Base-by-base conservation (phyloP, 192 early-diverging fungal species). In the Linnemannia elongata region DNA sequence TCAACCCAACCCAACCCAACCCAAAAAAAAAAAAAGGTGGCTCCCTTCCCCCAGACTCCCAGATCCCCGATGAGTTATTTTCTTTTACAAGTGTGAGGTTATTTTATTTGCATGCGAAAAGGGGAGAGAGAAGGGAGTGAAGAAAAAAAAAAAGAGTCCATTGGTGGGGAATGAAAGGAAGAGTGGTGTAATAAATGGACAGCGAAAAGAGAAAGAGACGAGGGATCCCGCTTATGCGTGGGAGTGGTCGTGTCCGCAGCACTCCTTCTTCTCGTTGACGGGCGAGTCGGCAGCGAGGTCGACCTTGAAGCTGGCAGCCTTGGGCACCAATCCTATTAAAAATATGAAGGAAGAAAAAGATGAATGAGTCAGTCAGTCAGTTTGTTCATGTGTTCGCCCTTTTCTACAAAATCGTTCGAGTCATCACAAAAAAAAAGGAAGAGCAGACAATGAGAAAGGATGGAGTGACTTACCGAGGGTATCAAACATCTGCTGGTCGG, bases 401-500 rank as follows among this genome's bases (percentile, higher is more conserved):
- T 22, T 71, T 10, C 24, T 12, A 22, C 3, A 41, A 15, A 15
- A 41, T 36, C 38, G 60, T 35, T 66, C 60, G 60, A 63, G 60
- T 71, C 69, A 71, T 18, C 38, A 22, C 39, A 18, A 22, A 10
- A 4, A 77, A 83, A 69, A 60, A 44, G 15, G 42, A 69, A 57
- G 66, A 12, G 13, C 27, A 12, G 47, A 12, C 24, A 41, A 39
- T 1, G 63, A 49, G 5, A 39, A 69, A 52, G 68, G 45, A 3
- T 0, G 2, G 36, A 44, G 27, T 13, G 68, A 30, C 83, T 76
- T 83, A 90, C 86, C 89, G 30, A 95, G 88, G 35, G 89, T 89
- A 35, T 94, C 90, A 89, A 95, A 96, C 94, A 96, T 95, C 78
- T 89, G 88, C 90, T 93, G 88, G 79, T 96, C 95, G 18, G 93